These are phyloP conservation scores for Knoxdaviesia capensis DNA, from an alignment of 2,329 filamentous ascomycete species.

Conservation along the genomic window DNA sequence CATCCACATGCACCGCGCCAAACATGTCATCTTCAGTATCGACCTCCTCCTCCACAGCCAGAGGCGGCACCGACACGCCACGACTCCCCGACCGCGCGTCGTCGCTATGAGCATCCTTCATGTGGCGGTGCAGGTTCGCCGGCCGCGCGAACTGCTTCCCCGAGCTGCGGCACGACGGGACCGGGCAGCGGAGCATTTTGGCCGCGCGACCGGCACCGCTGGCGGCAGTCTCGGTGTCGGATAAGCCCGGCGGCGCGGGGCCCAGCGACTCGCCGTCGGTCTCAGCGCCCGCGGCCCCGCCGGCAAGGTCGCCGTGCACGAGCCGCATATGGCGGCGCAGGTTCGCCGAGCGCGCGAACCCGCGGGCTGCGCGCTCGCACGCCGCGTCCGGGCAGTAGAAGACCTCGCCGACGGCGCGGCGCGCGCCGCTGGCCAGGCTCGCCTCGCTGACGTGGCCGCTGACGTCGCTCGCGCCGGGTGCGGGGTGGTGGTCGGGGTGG, in stretches of 20 bases:
- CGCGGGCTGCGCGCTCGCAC: conserved; percentile 16
- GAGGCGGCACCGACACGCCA: not conserved
- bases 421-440: not conserved
- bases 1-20: conserved; percentile 47
- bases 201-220: not conserved
- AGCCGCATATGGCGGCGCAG: conserved; percentile 17
- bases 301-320: conserved; percentile 19
- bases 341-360: conserved; percentile 16
- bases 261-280: too few species aligned
- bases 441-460: not conserved
- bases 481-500: not conserved
- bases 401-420: conserved; percentile 5
- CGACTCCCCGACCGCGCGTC: not conserved
- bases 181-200: conserved; percentile 14
- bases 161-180: conserved; percentile 14
- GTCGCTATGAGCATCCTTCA: conserved; percentile 7
- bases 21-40: conserved; percentile 31
- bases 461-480: not conserved
- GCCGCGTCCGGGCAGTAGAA: conserved; percentile 16
- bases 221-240: conserved; percentile 1
- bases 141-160: conserved; percentile 14
- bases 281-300: too few species aligned
- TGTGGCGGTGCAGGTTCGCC: conserved; percentile 15
- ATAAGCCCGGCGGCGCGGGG: conserved; percentile 10
- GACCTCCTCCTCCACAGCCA: conserved; percentile 10